Evolutionary conservation across 768 basidiomycete species (phyloP), one percentile per base, ranked within the genome.

Genomic region (Tylopilus felleus): DNA sequence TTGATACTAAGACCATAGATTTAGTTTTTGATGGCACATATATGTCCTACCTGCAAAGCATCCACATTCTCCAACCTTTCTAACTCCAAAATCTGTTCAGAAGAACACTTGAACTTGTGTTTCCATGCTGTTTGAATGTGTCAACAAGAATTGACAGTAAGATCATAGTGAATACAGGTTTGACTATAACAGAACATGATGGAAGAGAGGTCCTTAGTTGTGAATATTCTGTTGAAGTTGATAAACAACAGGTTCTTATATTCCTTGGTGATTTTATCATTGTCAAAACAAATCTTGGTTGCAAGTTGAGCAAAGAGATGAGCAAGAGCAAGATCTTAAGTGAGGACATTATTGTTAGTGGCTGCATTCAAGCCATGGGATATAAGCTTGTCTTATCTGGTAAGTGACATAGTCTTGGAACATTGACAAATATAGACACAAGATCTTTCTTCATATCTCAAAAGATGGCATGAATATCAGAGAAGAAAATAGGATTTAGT

Each of bases 241-340:
- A 69, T 52, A 41, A 69, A 67, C 0, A 68, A 5, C 2, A 41
- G 51, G 0, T 60, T 45, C 0, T 38, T n/a, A 35, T 69, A 69
- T 0, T 44, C 45, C 0, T 51, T 8, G 0, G 19, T 9, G 8
- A 55, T 27, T 1, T 1, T 4, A 0, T 29, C 0, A 1, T 43
- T 0, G 7, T 25, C 0, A 40, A 58, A 58, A 19, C 53, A 58
- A 0, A 40, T 7, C 1, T 22, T 38, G 2, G 52, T 42, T 1
- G 45, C 46, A 1, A 60, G 8, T 4, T 55, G 17, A 12, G 59
- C 57, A 23, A 60, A 55, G 0, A 47, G 50, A 0, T 47, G 5
- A 3, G 57, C 43, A 0, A 60, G 3, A 0, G 23, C 33, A 0
- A 58, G 25, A 5, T 53, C 52, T 16, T 54, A 49, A 5, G 58